A percentile compares a stretch with the other conserved stretches of the same genome.
These are phyloP conservation scores for Dalbergia cochinchinensis DNA, from an alignment of 306 rosid genomes.

Conservation along the genomic window DNA sequence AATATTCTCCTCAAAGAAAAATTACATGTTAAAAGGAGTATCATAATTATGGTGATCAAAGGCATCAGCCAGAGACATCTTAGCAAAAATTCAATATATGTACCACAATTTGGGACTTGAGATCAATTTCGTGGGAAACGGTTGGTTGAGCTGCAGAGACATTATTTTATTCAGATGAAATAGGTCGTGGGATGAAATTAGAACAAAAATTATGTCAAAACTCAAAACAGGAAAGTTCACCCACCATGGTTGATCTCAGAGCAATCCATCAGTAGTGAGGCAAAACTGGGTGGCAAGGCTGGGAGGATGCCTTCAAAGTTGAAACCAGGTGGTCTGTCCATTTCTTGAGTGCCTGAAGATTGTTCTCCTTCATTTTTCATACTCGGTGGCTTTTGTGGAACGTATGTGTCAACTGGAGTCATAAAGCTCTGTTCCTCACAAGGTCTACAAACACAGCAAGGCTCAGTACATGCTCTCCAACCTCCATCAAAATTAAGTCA, in stretches of 20 bases:
- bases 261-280: conserved; percentile 64
- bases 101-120: conserved; percentile 81
- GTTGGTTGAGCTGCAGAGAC: conserved; percentile 58
- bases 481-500: conserved; percentile 30
- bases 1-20: conserved; percentile 22
- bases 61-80: conserved; percentile 8
- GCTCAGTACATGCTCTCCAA: conserved; percentile 34
- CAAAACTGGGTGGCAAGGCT: conserved; percentile 85
- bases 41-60: conserved; percentile 24
- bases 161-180: conserved; percentile 47
- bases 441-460: conserved; percentile 60
- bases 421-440: conserved; percentile 54
- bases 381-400: conserved; percentile 67
- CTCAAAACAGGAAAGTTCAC: conserved; percentile 28
- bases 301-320: conserved; percentile 56
- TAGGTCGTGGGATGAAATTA: conserved; percentile 35
- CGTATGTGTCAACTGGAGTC: conserved; percentile 57
- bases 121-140: conserved; percentile 53
- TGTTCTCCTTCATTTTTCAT: conserved; percentile 44
- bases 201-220: conserved; percentile 22
- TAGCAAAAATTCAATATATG: conserved; percentile 36
- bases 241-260: conserved; percentile 62
- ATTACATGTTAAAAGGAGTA: conserved; percentile 35
- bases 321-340: conserved; percentile 40
- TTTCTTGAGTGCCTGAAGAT: conserved; percentile 53